Base-by-base conservation (phyloP, 768 basidiomycete genomes). In the Nidularia pulvinata region DNA sequence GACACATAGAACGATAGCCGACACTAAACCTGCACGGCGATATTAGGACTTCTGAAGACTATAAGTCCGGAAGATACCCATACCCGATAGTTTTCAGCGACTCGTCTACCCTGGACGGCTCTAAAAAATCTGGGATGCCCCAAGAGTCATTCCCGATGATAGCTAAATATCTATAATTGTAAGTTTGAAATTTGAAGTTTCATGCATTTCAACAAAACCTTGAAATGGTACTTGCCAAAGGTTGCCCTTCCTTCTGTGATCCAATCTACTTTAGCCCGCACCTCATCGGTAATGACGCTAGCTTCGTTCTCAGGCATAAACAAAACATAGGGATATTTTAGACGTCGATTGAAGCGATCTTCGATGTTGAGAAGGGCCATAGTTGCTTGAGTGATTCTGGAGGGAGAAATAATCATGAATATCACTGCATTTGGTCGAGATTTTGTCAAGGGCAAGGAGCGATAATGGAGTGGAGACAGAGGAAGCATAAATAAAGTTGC, bases 1-100 rank as follows among this genome's bases (percentile, higher is more conserved):
- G 56, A 49, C 67, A 68, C 67, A 68, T 68, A 11, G 65, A 57
- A 9, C 67, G 62, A 55, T 68, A 68, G 14, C 65, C 67, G 7
- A 58, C 55, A 1, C 62, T 61, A 53, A 66, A 68, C 13, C 67
- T 68, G 42, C 7, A 6, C 19, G 32, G 9, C 33, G 10, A 19
- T 48, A 3, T 46, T 36, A 16, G 33, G 35, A 36, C 7, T 34
- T 35, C n/a, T 5, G 42, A 33, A 34, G 30, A 36, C 19, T 34
- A 46, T 19, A n/a, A 39, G 33, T 39, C 5, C 14, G 43, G 2
- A 30, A 30, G 4, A 30, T 4, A 30, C 25, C 4, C 48, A 5
- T 32, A 65, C 67, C 67, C 65, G 39, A 68, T 63, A 19, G 48
- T 64, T 6, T 57, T 46, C 44, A 55, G 49, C 16, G 67, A 68